Evolutionary conservation across 2,329 filamentous ascomycete species (phyloP).

Genomic region (Fusarium sp.): DNA sequence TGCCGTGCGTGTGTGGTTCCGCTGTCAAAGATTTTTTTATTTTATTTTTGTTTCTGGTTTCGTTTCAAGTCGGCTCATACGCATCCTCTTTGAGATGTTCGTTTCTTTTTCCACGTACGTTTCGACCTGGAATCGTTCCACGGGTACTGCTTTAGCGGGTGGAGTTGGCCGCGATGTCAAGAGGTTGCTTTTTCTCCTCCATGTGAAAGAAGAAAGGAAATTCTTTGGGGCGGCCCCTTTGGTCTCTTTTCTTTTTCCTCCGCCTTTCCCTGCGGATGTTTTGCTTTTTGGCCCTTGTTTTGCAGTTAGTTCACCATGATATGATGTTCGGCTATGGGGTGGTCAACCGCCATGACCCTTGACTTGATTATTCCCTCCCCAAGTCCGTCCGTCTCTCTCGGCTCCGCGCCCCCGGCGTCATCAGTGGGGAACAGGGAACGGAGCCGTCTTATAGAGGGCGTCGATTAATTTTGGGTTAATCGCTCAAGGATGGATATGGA

Average conservation of each 20-base stretch:
- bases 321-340: slow-evolving; percentile 1
- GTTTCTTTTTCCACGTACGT: slow-evolving; percentile 41
- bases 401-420: slow-evolving; percentile 22
- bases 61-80: slow-evolving; percentile 28
- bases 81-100: slow-evolving; percentile 13
- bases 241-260: slow-evolving; percentile 4
- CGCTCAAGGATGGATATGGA: slow-evolving; percentile 4
- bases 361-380: background rate
- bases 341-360: background rate
- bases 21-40: slow-evolving; percentile 4
- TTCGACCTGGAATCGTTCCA: slow-evolving; percentile 37
- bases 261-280: background rate
- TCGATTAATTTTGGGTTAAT: slow-evolving; percentile 13
- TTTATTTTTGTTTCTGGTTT: slow-evolving; percentile 24
- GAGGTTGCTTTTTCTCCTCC: slow-evolving; percentile 28
- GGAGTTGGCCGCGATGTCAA: slow-evolving; percentile 12
- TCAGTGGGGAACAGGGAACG: slow-evolving; percentile 13
- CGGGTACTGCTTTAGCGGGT: slow-evolving; percentile 26
- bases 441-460: background rate
- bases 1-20: background rate
- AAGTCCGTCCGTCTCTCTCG: slow-evolving; percentile 4
- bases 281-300: background rate
- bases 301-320: background rate
- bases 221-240: slow-evolving; percentile 2
- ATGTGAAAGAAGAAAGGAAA: background rate